Conservation (phyloP, 345 rosid species). For the Hypericum androsaemum region DNA sequence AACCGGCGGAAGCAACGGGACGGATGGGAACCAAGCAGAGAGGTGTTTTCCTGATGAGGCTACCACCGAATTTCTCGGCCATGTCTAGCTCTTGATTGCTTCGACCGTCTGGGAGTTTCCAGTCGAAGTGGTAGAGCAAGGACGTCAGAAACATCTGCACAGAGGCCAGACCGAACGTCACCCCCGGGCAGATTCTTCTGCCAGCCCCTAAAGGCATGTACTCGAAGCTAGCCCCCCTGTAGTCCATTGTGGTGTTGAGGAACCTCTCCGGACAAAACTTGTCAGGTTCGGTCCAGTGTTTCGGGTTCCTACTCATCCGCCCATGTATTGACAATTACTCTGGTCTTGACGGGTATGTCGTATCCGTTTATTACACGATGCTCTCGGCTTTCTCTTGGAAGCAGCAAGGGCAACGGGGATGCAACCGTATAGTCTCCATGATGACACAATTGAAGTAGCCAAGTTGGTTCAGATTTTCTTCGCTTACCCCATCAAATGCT, state of each 20-base stretch:
- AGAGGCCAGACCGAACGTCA: not conserved
- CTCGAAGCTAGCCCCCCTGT: not conserved
- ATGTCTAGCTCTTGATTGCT: not conserved
- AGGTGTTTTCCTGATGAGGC: not conserved
- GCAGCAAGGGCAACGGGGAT: not conserved
- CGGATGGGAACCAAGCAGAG: too few species aligned
- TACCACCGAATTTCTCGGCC: not conserved
- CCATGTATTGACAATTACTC: not conserved
- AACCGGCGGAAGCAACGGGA: too few species aligned
- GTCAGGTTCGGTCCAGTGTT: not conserved
- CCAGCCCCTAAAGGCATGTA: too few species aligned
- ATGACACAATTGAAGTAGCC: not conserved
- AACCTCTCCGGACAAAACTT: not conserved
- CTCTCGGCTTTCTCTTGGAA: not conserved
- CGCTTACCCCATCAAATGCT: not conserved
- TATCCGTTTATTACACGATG: not conserved
- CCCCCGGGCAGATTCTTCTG: not conserved
- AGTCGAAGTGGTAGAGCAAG: not conserved
- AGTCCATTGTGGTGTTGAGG: not conserved
- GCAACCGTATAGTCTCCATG: not conserved
- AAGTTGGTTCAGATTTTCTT: not conserved
- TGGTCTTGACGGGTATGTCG: not conserved
- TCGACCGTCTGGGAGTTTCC: not conserved
- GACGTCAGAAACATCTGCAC: not conserved
- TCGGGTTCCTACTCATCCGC: not conserved